Percentiles rank a stretch among this genome's conserved stretches.
phyloP scores from a whole-genome alignment of 2,329 filamentous ascomycete species.

The Alternaria viburni region DNA sequence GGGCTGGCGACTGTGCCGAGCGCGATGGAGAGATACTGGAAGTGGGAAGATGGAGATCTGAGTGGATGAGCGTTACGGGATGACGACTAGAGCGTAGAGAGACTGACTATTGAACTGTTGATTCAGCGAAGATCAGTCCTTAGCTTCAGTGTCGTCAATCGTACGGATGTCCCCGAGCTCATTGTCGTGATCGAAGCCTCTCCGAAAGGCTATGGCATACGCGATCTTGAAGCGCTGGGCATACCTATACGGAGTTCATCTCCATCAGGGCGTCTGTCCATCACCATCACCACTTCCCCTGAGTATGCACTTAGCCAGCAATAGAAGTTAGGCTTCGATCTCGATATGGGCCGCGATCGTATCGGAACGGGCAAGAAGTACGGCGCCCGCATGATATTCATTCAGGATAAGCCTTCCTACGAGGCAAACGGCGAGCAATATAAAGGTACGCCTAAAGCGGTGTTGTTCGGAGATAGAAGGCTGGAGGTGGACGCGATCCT shows the following conservation, averaged over 20 bases:
- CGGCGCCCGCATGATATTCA: background rate
- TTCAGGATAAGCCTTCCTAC: fast-evolving
- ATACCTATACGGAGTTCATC: too few relatives aligned
- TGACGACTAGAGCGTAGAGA: too few relatives aligned
- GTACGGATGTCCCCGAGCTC: background rate
- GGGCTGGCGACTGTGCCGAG: too few relatives aligned
- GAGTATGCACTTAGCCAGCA: fast-evolving
- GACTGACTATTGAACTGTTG: too few relatives aligned
- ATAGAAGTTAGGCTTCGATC: background rate
- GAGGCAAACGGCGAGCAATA: background rate
- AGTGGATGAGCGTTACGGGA: background rate
- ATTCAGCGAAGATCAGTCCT: fast-evolving
- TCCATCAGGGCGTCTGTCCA: too few relatives aligned
- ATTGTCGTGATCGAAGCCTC: background rate
- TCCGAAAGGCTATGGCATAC: background rate
- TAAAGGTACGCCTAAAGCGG: background rate
- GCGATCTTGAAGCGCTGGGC: background rate
- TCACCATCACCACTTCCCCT: fast-evolving
- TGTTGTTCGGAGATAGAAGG: background rate
- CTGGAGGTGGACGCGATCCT: background rate
- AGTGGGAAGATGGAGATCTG: background rate
- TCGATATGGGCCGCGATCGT: background rate
- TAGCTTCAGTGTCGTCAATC: background rate
- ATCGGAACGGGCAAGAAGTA: background rate
- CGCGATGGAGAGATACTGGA: too few relatives aligned